Evolutionary conservation across 2,329 filamentous ascomycete genomes (phyloP), one percentile per base, ranked within the genome.

Genomic region (Aureobasidium musti): DNA sequence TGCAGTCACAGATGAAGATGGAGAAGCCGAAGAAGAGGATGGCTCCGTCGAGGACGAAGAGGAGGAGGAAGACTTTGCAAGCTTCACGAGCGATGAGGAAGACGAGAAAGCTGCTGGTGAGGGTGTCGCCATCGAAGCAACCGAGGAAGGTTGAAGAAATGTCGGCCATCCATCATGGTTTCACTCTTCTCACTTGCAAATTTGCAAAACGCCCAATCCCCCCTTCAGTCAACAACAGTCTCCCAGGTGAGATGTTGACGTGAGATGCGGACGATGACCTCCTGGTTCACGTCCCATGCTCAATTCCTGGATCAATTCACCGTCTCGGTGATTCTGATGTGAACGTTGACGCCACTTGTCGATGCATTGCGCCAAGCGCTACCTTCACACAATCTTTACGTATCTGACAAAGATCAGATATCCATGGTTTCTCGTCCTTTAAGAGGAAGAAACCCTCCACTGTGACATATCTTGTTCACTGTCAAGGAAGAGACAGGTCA

Each of bases 31-130:
- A 19, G 33, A 64, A 41, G 19, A 56, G 37, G 68, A 71, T n/a
- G 68, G 69, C 30, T 68, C 63, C 72, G 79, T 81, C 19, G 85
- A 87, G 21, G 86, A 87, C 28, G 76, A 76, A 5, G 81, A 81
- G 21, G 80, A 41, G 17, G 77, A 37, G 4, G 47, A 78, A 17
- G 68, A 69, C 8, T 71, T 71, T 54, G 70, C 69, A 21, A 70
- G 67, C 21, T 66, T 69, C 61, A 69, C 67, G 35, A 71, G 69
- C 39, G 71, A 71, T 13, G 73, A 72, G 35, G 71, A 72, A 10
- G 72, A 74, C 11, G 69, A 68, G 11, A 45, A 66, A 26, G 43
- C n/a, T 26, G 64, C 21, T 26, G 64, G 59, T 13, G 54, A 59
- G 21, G 64, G 53, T 8, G 53, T 59, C 8, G 45, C 53, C 5